Percentiles rank a stretch among this genome's conserved stretches.
Evolutionary conservation across 768 basidiomycete species (phyloP).

Genomic region (Tricholoma sp.): DNA sequence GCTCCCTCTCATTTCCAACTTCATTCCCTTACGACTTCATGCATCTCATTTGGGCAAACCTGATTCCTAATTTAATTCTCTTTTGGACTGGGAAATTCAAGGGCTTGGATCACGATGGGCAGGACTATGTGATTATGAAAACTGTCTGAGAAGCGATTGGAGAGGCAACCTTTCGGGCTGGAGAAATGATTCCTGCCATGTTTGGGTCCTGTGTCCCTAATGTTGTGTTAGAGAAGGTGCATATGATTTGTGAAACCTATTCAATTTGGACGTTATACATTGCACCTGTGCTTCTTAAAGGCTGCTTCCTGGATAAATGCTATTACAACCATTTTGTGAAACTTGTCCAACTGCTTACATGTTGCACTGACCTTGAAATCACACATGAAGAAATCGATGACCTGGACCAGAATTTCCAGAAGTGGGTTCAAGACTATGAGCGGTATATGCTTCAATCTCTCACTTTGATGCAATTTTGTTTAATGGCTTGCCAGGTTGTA

Average conservation of each 20-base stretch:
- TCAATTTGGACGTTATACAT: constrained; percentile 36
- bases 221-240: not conserved
- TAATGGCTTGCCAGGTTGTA: not conserved
- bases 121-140: constrained; percentile 19
- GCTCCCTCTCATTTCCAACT: constrained; percentile 16
- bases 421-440: constrained; percentile 25
- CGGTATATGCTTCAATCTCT: constrained; percentile 18
- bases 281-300: constrained; percentile 30
- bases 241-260: constrained; percentile 30
- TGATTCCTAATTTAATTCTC: constrained; percentile 33
- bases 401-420: not conserved
- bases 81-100: constrained; percentile 39
- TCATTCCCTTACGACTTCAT: constrained; percentile 46
- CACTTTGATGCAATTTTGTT: not conserved
- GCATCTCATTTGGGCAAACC: constrained; percentile 43
- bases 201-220: constrained; percentile 24
- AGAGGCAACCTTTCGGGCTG: constrained; percentile 22
- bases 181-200: constrained; percentile 30
- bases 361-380: no score
- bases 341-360: constrained; percentile 20
- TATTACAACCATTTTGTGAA: constrained; percentile 25
- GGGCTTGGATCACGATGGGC: constrained; percentile 13
- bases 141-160: constrained; percentile 20
- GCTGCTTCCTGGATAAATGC: constrained; percentile 21
- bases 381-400: no score